phyloP scores from a whole-genome alignment of 768 basidiomycete species.

The Serendipita sp. region DNA sequence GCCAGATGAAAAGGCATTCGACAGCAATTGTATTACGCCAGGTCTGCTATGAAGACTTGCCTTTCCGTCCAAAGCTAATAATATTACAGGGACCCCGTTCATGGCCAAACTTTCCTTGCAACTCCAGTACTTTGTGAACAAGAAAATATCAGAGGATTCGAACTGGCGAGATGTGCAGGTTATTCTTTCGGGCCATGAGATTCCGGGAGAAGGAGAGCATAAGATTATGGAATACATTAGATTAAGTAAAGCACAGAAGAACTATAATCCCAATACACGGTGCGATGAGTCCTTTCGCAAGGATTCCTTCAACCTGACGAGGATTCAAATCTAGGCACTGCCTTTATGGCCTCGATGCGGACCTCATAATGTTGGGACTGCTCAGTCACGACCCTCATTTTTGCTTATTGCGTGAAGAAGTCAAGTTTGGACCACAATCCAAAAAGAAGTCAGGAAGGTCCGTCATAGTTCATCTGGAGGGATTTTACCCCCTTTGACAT shows the following conservation, averaged over 20 bases:
- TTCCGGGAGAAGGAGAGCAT: slow-evolving; percentile 98
- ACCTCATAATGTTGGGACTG: slow-evolving; percentile 94
- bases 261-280: slow-evolving; percentile 71
- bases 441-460: slow-evolving; percentile 49
- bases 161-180: slow-evolving; percentile 88
- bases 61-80: background rate
- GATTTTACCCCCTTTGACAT: background rate
- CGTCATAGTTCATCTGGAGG: background rate
- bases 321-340: slow-evolving; percentile 58
- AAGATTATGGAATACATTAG: slow-evolving; percentile 99
- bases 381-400: slow-evolving; percentile 98
- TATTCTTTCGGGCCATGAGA: slow-evolving; percentile 91
- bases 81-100: slow-evolving; percentile 64
- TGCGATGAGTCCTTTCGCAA: background rate
- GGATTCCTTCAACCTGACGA: background rate
- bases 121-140: slow-evolving; percentile 89
- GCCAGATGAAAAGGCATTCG: slow-evolving; percentile 89
- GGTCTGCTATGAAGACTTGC: slow-evolving; percentile 34
- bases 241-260: slow-evolving; percentile 80
- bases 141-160: slow-evolving; percentile 94
- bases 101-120: slow-evolving; percentile 89
- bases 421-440: slow-evolving; percentile 79
- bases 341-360: slow-evolving; percentile 94
- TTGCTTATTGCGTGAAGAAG: slow-evolving; percentile 91
- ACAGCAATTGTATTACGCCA: slow-evolving; percentile 97